phyloP scores from a whole-genome alignment of 2,329 filamentous ascomycete genomes.

The Diplodia seriata region DNA sequence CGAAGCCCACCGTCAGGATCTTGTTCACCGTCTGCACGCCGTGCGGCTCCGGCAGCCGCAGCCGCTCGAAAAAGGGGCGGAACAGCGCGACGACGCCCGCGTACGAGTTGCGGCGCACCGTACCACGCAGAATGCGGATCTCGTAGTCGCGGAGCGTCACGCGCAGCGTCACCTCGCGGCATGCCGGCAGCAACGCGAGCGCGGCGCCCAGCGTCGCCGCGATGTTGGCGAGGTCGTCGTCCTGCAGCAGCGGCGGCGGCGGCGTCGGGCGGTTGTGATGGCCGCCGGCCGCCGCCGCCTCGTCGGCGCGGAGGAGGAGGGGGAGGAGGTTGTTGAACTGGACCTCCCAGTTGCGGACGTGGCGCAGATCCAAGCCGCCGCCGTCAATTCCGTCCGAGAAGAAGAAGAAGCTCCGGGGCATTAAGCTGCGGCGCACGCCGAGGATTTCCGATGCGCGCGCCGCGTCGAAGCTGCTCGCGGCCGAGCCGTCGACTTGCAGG shows the following conservation, averaged over 20 bases:
- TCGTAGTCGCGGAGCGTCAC: neutral
- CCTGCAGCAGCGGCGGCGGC: neutral
- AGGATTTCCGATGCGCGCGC: neutral
- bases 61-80: neutral
- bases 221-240: neutral
- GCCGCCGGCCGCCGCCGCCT: too few species aligned
- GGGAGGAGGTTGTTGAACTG: neutral
- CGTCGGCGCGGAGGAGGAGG: too few species aligned
- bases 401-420: neutral
- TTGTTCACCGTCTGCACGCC: neutral
- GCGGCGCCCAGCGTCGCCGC: neutral
- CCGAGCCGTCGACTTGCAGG: neutral
- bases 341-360: neutral
- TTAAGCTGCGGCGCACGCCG: neutral
- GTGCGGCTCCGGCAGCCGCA: neutral
- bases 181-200: neutral
- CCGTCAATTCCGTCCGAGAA: too few species aligned
- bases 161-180: neutral
- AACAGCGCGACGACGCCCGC: neutral
- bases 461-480: too few species aligned
- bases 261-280: neutral
- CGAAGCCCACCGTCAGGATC: neutral
- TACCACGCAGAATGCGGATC: neutral
- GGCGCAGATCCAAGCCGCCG: neutral
- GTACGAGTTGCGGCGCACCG: neutral